These are phyloP conservation scores for Diplodia scrobiculata DNA, from an alignment of 2,329 filamentous ascomycete species.

Conservation along the genomic window DNA sequence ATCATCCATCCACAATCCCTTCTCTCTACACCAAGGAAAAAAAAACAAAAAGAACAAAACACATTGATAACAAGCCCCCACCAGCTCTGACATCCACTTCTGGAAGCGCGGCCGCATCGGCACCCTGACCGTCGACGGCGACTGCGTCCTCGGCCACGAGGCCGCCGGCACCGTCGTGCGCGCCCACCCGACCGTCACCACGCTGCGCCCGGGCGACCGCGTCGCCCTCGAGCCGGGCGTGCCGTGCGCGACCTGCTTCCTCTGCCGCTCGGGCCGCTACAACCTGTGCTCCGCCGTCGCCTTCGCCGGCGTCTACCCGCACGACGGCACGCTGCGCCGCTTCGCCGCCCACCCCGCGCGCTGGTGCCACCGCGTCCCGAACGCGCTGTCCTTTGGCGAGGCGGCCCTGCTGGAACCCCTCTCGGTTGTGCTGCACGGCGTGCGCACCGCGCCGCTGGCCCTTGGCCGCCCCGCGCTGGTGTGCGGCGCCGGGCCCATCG, in stretches of 20 bases:
- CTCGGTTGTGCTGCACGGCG: slow-evolving; percentile 64
- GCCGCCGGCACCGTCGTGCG: slow-evolving; percentile 62
- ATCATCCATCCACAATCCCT: no score
- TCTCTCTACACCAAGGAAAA: no score
- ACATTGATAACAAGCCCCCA: no score
- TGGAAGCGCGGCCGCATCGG: slow-evolving; percentile 68
- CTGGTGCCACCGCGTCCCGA: slow-evolving; percentile 56
- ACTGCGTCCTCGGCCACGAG: slow-evolving; percentile 68
- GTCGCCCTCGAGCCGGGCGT: slow-evolving; percentile 69
- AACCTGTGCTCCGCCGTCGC: slow-evolving; percentile 65
- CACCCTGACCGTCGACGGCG: slow-evolving; percentile 61
- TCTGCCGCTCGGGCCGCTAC: slow-evolving; percentile 62
- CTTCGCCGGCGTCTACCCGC: slow-evolving; percentile 64
- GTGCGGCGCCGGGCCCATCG: slow-evolving; percentile 67
- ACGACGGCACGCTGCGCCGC: slow-evolving; percentile 62
- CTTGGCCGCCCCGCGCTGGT: slow-evolving; percentile 60
- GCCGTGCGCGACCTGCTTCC: slow-evolving; percentile 62
- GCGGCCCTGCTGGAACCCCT: slow-evolving; percentile 67
- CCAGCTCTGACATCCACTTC: slow-evolving; percentile 67
- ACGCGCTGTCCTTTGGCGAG: slow-evolving; percentile 59
- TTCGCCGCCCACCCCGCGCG: slow-evolving; percentile 64
- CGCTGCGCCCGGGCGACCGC: slow-evolving; percentile 60
- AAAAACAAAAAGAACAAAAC: no score
- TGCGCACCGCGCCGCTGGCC: slow-evolving; percentile 56
- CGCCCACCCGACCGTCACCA: slow-evolving; percentile 58